These are phyloP conservation scores for Ganoderma leucocontextum DNA, from an alignment of 1,284 basidiomycete species.

Conservation along the genomic window DNA sequence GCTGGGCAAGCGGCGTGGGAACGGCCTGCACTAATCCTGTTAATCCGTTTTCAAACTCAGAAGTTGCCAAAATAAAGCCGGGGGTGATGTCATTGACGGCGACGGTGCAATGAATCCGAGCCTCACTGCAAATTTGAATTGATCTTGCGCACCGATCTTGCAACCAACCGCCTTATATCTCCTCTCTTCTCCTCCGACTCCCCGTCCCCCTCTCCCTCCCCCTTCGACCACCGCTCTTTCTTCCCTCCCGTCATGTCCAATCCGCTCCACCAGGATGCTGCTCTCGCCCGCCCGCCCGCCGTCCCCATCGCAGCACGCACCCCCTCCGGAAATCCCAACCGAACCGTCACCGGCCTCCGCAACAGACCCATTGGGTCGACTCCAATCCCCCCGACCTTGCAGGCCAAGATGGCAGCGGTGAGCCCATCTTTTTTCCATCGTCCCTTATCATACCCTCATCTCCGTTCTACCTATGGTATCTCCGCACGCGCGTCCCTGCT, in stretches of 20 bases:
- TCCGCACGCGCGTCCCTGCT: conserved; percentile 4
- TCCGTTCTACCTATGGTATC: conserved; percentile 3
- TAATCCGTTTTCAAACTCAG: conserved; percentile 16
- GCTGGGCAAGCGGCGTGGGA: conserved; percentile 16
- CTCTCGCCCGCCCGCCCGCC: conserved; percentile 34
- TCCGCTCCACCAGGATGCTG: conserved; percentile 34
- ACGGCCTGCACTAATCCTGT: conserved; percentile 21
- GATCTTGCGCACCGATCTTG: conserved; percentile 24
- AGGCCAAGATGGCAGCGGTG: conserved; percentile 92
- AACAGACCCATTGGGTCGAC: conserved; percentile 52
- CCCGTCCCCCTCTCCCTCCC: conserved; percentile 15
- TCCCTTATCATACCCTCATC: conserved; percentile 25
- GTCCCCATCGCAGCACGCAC: conserved; percentile 30
- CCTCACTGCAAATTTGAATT: conserved; percentile 23
- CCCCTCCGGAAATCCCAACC: conserved; percentile 33
- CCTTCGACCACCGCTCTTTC: conserved; percentile 2
- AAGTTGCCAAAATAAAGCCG: background rate
- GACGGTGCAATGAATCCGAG: conserved; percentile 19
- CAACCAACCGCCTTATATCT: conserved; percentile 24
- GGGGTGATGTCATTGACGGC: conserved; percentile 29
- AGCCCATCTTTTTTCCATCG: conserved; percentile 39
- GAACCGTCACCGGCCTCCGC: conserved; percentile 51
- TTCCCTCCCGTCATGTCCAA: conserved; percentile 36
- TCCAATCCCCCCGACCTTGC: conserved; percentile 87
- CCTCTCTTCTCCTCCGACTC: conserved; percentile 14